These are phyloP conservation scores for Fusarium lyarnte DNA, from an alignment of 2,329 filamentous ascomycete genomes.

Conservation along the genomic window DNA sequence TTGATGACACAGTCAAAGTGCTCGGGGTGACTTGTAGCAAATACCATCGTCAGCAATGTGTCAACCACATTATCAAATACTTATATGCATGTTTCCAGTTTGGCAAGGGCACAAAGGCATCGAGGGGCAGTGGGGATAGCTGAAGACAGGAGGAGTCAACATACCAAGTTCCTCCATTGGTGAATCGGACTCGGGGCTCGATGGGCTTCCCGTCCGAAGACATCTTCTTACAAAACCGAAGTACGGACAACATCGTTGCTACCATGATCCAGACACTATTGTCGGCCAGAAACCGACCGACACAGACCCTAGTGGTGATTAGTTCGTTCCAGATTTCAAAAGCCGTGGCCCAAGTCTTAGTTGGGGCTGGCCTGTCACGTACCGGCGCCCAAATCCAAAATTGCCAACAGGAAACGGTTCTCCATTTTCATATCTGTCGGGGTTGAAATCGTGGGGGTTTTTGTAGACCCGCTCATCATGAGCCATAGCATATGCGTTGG, in stretches of 20 bases:
- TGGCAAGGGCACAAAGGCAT: not conserved
- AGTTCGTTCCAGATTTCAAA: not conserved
- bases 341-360: not conserved
- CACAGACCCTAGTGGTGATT: slow-evolving; percentile 39
- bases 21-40: slow-evolving; percentile 43
- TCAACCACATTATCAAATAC: not conserved
- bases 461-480: slow-evolving; percentile 53
- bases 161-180: slow-evolving; percentile 48
- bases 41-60: not conserved
- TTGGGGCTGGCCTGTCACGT: not conserved
- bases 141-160: slow-evolving; percentile 13
- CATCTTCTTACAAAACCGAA: slow-evolving; percentile 43
- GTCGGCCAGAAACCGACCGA: slow-evolving; percentile 48
- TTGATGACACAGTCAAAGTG: slow-evolving; percentile 45
- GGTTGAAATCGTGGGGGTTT: slow-evolving; percentile 56
- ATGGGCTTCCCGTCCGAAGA: slow-evolving; percentile 39
- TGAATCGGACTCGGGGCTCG: slow-evolving; percentile 44
- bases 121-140: not conserved
- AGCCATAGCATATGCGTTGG: slow-evolving; percentile 56
- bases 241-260: slow-evolving; percentile 47
- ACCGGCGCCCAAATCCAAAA: slow-evolving; percentile 49
- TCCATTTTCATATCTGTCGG: slow-evolving; percentile 56
- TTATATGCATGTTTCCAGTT: not conserved
- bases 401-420: slow-evolving; percentile 55
- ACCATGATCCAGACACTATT: slow-evolving; percentile 51